Conservation (phyloP, 2,329 filamentous ascomycete species). For the Xylaria hypoxylon region DNA sequence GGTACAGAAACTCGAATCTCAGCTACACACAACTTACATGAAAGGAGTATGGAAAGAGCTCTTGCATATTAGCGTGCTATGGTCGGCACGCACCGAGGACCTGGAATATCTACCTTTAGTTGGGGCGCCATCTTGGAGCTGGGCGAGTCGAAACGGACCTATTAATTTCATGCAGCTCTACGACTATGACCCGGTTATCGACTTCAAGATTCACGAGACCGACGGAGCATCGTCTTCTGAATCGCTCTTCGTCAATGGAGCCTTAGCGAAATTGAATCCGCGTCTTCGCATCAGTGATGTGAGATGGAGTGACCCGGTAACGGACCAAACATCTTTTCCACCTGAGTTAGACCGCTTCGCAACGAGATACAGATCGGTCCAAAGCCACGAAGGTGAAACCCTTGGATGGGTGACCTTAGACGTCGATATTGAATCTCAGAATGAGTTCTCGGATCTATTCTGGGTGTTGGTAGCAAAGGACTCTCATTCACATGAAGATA, state of each 20-base stretch:
- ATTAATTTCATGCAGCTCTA: slow-evolving; percentile 21
- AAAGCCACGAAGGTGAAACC: not conserved
- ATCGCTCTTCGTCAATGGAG: not conserved
- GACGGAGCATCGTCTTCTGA: not conserved
- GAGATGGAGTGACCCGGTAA: slow-evolving; percentile 12
- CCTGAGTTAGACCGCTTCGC: slow-evolving; percentile 14
- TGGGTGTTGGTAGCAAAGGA: slow-evolving; percentile 16
- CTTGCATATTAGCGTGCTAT: slow-evolving; percentile 11
- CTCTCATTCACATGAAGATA: slow-evolving; percentile 4
- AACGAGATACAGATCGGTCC: slow-evolving; percentile 16
- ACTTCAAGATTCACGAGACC: slow-evolving; percentile 1
- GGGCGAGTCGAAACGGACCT: slow-evolving; percentile 23
- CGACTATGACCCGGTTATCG: slow-evolving; percentile 1
- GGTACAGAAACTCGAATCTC: slow-evolving; percentile 4
- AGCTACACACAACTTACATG: slow-evolving; percentile 6
- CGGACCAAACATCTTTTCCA: slow-evolving; percentile 9
- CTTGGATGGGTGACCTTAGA: slow-evolving; percentile 26
- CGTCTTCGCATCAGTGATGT: slow-evolving; percentile 2
- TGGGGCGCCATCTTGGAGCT: slow-evolving; percentile 24
- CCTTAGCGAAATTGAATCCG: not conserved
- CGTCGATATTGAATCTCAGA: not conserved
- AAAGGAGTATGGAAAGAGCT: slow-evolving; percentile 24
- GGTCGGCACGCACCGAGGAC: slow-evolving; percentile 16
- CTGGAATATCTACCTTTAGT: slow-evolving; percentile 17
- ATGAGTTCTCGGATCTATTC: slow-evolving; percentile 4